Percentiles rank a stretch among this genome's conserved stretches.
phyloP scores from a whole-genome alignment of 176 grass and related monocot species.

The Carex myosuroides region DNA sequence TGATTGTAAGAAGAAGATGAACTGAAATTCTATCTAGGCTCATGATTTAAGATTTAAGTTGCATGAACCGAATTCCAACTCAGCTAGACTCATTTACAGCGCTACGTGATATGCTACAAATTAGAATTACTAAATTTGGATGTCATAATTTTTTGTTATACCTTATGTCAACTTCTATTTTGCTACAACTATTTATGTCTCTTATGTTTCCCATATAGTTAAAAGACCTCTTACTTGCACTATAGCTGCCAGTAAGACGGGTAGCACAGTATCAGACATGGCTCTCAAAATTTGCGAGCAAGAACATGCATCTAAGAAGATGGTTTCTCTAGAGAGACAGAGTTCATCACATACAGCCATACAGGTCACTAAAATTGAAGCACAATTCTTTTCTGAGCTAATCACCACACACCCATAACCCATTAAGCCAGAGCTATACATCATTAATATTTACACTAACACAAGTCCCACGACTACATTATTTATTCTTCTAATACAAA shows the following conservation, averaged over 20 bases:
- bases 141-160: background rate
- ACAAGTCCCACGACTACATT: background rate
- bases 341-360: background rate
- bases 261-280: background rate
- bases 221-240: background rate
- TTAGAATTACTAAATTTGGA: background rate
- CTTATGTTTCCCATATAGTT: no score
- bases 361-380: background rate
- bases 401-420: background rate
- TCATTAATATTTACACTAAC: slow-evolving; percentile 23
- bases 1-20: no score
- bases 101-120: background rate
- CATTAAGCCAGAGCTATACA: slow-evolving; percentile 7
- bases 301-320: background rate
- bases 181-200: background rate
- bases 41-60: no score
- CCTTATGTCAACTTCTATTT: background rate
- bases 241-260: background rate
- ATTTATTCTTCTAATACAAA: slow-evolving; percentile 15
- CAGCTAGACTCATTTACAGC: no score
- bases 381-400: background rate
- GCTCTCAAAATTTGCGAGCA: background rate
- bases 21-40: no score
- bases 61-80: no score
- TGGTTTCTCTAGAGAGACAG: background rate